Base-by-base conservation (phyloP, 495 filamentous ascomycete genomes). In the Glonium stellatum region DNA sequence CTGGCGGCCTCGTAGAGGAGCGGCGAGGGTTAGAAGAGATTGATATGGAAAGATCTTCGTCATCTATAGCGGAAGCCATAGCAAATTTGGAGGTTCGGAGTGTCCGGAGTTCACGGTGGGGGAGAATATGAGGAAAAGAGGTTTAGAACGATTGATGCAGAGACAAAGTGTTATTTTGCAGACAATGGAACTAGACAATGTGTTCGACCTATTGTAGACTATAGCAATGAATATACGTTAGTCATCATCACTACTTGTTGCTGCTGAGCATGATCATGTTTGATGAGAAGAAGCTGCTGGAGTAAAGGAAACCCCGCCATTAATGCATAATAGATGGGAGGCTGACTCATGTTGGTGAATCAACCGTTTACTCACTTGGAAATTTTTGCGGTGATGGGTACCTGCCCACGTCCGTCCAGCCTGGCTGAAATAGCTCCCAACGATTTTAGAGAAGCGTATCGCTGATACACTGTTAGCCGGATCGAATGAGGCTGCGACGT, bases 11-110 rank as follows among this genome's bases (percentile, higher is more conserved):
- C 66, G 71, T 65, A 54, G 71, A 77, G 65, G 54, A 70, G 64
- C 73, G 82, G 47, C 84, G 83, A 66, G 86, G 80, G 65, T 84
- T 75, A 42, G 87, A 80, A 9, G 77, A 75, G 48, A 96, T 80
- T 62, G 90, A 89, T 73, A 96, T 87, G 70, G 90, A 89, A 50
- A 96, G 84, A 76, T 96, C 91, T 75, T 95, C 91, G 76, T 95
- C 89, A 71, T 96, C 89, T 69, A 83, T 82, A 52, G 77, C 71
- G 22, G 79, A 77, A 39, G 82, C 75, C 83, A 85, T 87, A 68
- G 61, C 65, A 66, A 60, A 31, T 27, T 25, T 12, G 13, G 51
- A n/a, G 25, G 48, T 18, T 13, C 25, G 48, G 5, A 23, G 13
- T 15, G 48, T 1, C 25, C 11, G 2, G 48, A 23, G 21, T 23